Base-by-base conservation (phyloP, 148 eudicot species). In the Nepenthes mirabilis region DNA sequence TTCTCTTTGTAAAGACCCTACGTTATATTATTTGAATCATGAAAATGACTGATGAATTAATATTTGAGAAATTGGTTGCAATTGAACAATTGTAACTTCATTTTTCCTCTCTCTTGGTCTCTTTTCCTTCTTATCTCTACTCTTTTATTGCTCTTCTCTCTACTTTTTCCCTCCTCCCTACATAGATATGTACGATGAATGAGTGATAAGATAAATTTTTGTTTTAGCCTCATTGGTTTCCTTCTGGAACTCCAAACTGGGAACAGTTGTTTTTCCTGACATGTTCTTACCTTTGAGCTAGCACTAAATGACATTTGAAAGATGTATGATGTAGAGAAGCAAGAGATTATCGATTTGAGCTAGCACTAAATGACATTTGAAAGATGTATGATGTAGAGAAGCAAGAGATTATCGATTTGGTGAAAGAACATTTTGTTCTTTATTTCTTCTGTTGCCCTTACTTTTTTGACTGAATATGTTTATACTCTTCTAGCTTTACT, bases 341-440 rank as follows among this genome's bases (percentile, higher is more conserved):
- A 23, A 23, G 97, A 86, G 61, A 77, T 81, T 50, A 62, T 86
- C 61, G 80, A 68, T 58, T 70, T 68, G 99, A 72, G 78, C 76
- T 88, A 96, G 98, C 96, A 62, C 83, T 93, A 56, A 93, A 82
- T 79, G 97, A 93, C 56, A 93, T 93, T 53, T 79, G 87, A 65
- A 89, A 79, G 77, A 89, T 76, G 83, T 86, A 80, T 64, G 95
- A 86, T 68, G 80, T 74, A 64, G 97, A 93, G 67, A 93, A 89
- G 81, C 23, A 23, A 23, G 97, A 86, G 61, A 77, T 81, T 50
- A 62, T 86, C 61, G 80, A 68, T 58, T 70, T 68, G 99, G 86
- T 80, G 86, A 84, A 75, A 89, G 84, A 74, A 89, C 89, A 97
- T 96, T 89, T 60, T 49, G 71, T 36, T 63, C 65, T 11, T 65